Percentiles rank a stretch among this genome's conserved stretches.
Conservation (phyloP, 352 stramenopile species). For the Phytophthora uliginosa region DNA sequence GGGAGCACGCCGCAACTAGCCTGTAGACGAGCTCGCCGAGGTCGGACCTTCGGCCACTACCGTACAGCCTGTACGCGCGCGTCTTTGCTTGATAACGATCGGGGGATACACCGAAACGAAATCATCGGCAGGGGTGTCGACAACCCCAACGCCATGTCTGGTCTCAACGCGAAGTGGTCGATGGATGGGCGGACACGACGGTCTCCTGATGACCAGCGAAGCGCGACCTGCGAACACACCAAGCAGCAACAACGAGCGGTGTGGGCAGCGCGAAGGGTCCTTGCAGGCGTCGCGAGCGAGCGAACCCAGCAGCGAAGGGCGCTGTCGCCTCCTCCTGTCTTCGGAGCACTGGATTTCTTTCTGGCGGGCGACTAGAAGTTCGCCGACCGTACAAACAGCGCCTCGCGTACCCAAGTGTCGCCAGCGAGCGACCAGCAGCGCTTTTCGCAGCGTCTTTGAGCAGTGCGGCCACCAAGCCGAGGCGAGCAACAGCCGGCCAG, state of each 20-base stretch:
- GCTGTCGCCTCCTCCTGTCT: not conserved
- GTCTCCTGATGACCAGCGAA: not conserved
- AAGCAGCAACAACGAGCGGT: not conserved
- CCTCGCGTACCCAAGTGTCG: not conserved
- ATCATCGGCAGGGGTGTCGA: not conserved
- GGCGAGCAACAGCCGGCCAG: conserved; percentile 5
- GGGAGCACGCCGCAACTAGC: not conserved
- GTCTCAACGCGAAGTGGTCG: not conserved
- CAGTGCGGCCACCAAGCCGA: not conserved
- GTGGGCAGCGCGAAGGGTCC: not conserved
- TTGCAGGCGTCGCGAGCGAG: not conserved
- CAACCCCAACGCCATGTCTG: not conserved
- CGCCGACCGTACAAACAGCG: not conserved
- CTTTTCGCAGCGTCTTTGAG: conserved; percentile 1
- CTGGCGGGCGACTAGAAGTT: not conserved
- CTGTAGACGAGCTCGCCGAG: not conserved
- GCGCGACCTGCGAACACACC: not conserved
- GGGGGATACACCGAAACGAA: conserved; percentile 7
- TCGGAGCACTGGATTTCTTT: not conserved
- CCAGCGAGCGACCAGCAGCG: not conserved
- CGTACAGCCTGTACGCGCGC: not conserved
- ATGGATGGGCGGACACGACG: not conserved
- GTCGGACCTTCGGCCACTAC: conserved; percentile 3
- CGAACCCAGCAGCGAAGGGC: too few species aligned
- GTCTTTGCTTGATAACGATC: conserved; percentile 1